Evolutionary conservation across 495 filamentous ascomycete genomes (phyloP), one percentile per base, ranked within the genome.

Genomic region (Parmelia sp.): DNA sequence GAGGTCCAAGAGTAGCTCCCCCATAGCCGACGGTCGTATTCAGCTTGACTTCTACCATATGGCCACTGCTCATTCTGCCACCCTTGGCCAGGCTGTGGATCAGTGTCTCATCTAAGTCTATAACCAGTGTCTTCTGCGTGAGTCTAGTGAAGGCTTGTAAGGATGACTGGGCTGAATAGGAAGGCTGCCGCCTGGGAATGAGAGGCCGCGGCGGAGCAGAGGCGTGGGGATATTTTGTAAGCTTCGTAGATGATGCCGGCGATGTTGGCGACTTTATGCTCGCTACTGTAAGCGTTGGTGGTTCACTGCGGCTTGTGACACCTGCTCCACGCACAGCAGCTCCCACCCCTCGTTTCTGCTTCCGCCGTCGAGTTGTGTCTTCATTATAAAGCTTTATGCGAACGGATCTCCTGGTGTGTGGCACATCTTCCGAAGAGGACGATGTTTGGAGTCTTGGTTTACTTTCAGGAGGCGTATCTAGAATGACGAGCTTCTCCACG

Each of bases 21-120:
- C 78, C 77, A 45, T 82, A 87, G 47, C 87, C 86, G 37, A 83
- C 83, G 36, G 81, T 80, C 60, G 83, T 78, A 69, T 87, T 85
- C 57, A 97, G 82, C 70, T 93, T 94, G 68, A 98, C 94, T 77
- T 98, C 94, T 39, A 98, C 93, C 94, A 97, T 97, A 75, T 98
- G 95, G 29, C 94, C 94, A 33, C 90, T 92, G 68, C 88, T 90
- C 91, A 96, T 97, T 47, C 92, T 85, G 42, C 93, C 92, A 35
- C 94, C 94, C 74, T 96, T 97, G 55, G 93, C 91, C 76, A 97
- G 88, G 73, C 91, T 96, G 78, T 98, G 94, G 70, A 98, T 97
- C 60, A 98, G 78, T 0, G 94, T 98, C 72, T 98, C 94, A 73
- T 98, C 94, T 21, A 98, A 84, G 73, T 98, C 94, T 35, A 98